Evolutionary conservation across 1,139 yeast genomes (phyloP), one percentile per base, ranked within the genome.

Genomic region (Saccharomyces hybrid): DNA sequence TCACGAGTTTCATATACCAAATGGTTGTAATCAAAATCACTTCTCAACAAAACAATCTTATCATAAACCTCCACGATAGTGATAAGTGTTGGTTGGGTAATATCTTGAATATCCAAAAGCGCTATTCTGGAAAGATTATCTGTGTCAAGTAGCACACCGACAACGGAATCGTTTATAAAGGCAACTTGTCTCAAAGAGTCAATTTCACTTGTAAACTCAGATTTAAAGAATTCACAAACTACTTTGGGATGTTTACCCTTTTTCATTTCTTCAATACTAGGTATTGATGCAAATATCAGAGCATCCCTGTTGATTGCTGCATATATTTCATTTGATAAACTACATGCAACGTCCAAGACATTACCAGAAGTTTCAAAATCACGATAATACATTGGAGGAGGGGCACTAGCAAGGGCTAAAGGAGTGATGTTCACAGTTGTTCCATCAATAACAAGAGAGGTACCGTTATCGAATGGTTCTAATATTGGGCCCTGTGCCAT

Each of bases 301-400:
- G 64, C 63, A 27, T 71, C 64, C 48, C 80, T 76, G 0, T 86
- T 77, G 44, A 86, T 68, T 1, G 81, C 77, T 0, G 88, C 95
- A 63, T 80, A 78, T 4, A 69, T 64, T 53, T 78, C 78, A 67
- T 86, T 88, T n/a, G 82, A 73, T 48, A 76, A 71, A 58, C 84
- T 80, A 2, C 84, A 80, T 0, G 95, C 85, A 54, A 81, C 78
- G 64, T 86, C 89, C 26, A 77, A 71, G 11, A 90, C 82, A 54
- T 80, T 78, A 2, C 71, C 75, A 7, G 74, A 75, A 9, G 84
- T 72, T 14, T 78, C 79, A 50, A 86, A 71, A 51, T 84, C 88
- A 58, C 96, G 78, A 68, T 79, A 86, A 46, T 89, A 79, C 67
- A 88, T 82, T 47, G 99, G 99, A 1, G 99, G 99, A 2, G 99